Evolutionary conservation across 2,329 filamentous ascomycete genomes (phyloP).

Genomic region (Aspergillus aculeatus): DNA sequence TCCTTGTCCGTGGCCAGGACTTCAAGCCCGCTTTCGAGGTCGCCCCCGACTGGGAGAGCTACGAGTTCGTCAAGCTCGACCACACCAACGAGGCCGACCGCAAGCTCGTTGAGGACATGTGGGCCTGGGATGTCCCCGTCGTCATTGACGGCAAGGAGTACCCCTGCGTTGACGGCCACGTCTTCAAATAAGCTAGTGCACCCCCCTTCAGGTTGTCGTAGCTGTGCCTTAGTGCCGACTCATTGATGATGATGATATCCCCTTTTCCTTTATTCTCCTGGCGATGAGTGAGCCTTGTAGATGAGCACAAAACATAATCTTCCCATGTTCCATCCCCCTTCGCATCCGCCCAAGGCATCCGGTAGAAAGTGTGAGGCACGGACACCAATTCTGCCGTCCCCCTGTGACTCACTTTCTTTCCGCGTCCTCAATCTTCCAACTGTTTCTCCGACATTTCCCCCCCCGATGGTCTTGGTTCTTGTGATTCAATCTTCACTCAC

Average conservation of each 20-base stretch:
- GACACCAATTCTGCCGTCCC: neutral
- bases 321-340: neutral
- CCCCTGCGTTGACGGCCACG: slow-evolving; percentile 86
- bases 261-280: slow-evolving; percentile 12
- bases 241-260: slow-evolving; percentile 22
- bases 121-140: slow-evolving; percentile 88
- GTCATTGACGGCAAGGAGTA: slow-evolving; percentile 82
- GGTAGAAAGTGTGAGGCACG: neutral
- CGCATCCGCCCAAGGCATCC: neutral
- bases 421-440: slow-evolving; percentile 1
- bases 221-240: neutral
- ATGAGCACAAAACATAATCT: slow-evolving; percentile 10
- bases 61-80: slow-evolving; percentile 96
- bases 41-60: slow-evolving; percentile 95
- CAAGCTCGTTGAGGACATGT: slow-evolving; percentile 80
- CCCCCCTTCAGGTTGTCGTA: slow-evolving; percentile 10
- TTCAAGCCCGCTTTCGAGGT: slow-evolving; percentile 86
- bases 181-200: slow-evolving; percentile 81
- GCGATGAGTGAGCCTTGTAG: slow-evolving; percentile 6
- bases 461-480: slow-evolving; percentile 20
- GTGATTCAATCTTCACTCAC: slow-evolving; percentile 13
- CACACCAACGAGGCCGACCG: slow-evolving; percentile 78
- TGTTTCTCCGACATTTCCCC: slow-evolving; percentile 13
- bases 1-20: slow-evolving; percentile 91
- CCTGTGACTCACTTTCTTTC: neutral